Evolutionary conservation across 2,329 filamentous ascomycete genomes (phyloP), one percentile per base, ranked within the genome.

Genomic region (Xylaria hypoxylon): DNA sequence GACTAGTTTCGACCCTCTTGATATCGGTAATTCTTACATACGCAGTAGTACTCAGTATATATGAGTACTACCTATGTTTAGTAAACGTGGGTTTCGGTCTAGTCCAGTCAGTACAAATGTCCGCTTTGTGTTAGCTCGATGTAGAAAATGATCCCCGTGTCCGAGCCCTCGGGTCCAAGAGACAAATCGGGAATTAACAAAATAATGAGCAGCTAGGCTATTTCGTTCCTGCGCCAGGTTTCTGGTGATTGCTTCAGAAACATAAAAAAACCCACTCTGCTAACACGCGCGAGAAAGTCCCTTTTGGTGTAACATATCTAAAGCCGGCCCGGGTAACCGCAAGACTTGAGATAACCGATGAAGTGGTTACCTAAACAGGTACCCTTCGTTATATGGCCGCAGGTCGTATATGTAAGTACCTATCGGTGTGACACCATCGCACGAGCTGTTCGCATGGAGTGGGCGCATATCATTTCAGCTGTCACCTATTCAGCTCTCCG

Each of bases 301-400:
- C 47, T 48, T 52, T 15, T 56, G 31, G 26, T 58, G 57, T 40
- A 56, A 64, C 61, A 38, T 15, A 67, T 52, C 50, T 64, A 38
- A 64, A 58, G 61, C 61, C 51, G 61, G 61, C 51, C 60, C 55
- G 47, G 47, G 53, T 40, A 61, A 15, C 45, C 55, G 59, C 57
- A 60, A 64, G 35, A 40, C 31, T 60, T 52, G 19, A 60, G 56
- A 64, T 67, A 64, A 48, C 61, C 56, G 50, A 67, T 42, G 44
- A 64, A 59, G 35, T 22, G 8, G 8, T 3, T 31, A 31, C 28
- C 8, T 31, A 33, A 38, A 53, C 17, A 19, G 40, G 52, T 33
- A 19, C 28, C 40, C 28, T 38, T 57, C 55, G 35, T 22, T 56
- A 38, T 56, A 42, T 45, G 40, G 38, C 26, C 33, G 35, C 57